Conservation (phyloP, 352 stramenopile genomes). For the Detonula confervacea region DNA sequence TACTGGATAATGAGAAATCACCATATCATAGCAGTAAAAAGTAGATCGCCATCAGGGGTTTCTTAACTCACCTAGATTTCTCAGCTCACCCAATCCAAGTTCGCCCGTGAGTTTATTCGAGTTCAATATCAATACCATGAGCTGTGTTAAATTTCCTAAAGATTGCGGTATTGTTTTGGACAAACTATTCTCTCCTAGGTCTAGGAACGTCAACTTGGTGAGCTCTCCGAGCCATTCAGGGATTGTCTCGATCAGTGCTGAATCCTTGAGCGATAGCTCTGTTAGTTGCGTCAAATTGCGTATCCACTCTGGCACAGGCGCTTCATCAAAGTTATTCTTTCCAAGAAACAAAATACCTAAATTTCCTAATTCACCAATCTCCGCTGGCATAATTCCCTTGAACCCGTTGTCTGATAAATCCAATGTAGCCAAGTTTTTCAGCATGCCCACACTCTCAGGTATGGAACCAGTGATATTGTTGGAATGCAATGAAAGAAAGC, state of each 20-base stretch:
- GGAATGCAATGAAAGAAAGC: slow-evolving; percentile 63
- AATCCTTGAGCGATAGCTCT: slow-evolving; percentile 74
- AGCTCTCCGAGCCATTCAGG: slow-evolving; percentile 54
- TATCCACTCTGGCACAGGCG: slow-evolving; percentile 53
- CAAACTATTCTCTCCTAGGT: slow-evolving; percentile 72
- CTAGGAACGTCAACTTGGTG: slow-evolving; percentile 59
- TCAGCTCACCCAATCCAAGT: slow-evolving; percentile 29
- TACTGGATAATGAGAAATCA: too few species aligned
- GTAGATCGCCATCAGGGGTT: too few species aligned
- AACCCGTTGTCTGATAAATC: slow-evolving; percentile 71
- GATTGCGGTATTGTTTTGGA: slow-evolving; percentile 45
- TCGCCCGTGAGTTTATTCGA: slow-evolving; percentile 61
- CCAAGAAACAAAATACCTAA: slow-evolving; percentile 53
- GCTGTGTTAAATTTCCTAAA: slow-evolving; percentile 51
- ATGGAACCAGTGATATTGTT: slow-evolving; percentile 65
- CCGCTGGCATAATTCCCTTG: slow-evolving; percentile 43
- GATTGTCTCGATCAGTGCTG: slow-evolving; percentile 53
- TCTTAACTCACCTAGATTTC: slow-evolving; percentile 39
- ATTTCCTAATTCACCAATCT: slow-evolving; percentile 46
- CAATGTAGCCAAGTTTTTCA: slow-evolving; percentile 60
- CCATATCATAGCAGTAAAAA: too few species aligned
- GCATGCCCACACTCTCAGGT: slow-evolving; percentile 43
- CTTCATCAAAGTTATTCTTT: slow-evolving; percentile 48
- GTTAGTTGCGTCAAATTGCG: slow-evolving; percentile 56
- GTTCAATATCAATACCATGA: slow-evolving; percentile 61